Conservation (phyloP, 768 basidiomycete species). For the Mycena latifolia region DNA sequence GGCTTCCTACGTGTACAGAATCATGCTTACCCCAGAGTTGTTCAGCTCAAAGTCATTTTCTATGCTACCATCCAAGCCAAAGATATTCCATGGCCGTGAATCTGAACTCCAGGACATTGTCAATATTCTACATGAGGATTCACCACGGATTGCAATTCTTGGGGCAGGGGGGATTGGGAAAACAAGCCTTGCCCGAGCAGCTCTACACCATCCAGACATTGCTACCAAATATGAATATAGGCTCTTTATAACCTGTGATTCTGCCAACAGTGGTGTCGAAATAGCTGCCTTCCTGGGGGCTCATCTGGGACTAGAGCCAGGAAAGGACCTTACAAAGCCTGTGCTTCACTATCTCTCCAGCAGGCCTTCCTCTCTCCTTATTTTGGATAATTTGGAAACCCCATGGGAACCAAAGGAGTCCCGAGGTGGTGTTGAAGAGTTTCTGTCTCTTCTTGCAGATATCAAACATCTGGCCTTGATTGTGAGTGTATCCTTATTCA, state of each 20-base stretch:
- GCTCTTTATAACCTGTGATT: background rate
- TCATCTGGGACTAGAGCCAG: background rate
- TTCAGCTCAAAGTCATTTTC: background rate
- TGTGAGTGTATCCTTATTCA: too few relatives aligned
- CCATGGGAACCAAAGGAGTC: constrained; percentile 15
- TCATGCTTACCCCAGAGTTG: background rate
- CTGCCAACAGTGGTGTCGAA: background rate
- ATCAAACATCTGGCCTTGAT: background rate
- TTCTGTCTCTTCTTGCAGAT: background rate
- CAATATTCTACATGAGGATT: background rate
- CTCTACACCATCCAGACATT: background rate
- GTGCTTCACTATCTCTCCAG: background rate
- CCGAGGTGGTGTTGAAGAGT: constrained; percentile 12
- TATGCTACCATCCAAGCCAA: background rate
- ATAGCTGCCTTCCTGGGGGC: background rate
- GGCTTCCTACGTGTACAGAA: too few relatives aligned
- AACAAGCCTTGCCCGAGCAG: background rate
- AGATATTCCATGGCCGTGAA: background rate
- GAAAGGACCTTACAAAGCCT: background rate
- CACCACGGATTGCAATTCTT: background rate
- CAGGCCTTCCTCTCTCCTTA: background rate
- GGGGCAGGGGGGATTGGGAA: background rate
- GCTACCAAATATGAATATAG: background rate
- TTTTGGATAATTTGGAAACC: constrained; percentile 25
- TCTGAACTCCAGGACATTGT: background rate